Evolutionary conservation across 345 rosid species (phyloP).

Genomic region (Fremontodendron californicum): DNA sequence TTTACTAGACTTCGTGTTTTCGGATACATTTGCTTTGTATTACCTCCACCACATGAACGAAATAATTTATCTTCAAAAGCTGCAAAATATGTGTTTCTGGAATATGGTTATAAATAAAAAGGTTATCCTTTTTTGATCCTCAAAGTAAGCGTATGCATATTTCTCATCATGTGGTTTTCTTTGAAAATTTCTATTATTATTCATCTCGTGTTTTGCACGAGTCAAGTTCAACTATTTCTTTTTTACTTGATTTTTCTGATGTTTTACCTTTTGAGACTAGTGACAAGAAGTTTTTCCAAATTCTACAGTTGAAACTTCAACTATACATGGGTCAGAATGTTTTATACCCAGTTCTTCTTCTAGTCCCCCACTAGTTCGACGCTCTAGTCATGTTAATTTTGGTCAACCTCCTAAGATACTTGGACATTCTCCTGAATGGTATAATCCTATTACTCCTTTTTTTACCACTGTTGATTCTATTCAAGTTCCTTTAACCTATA

Average conservation of each 20-base stretch:
- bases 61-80: neutral
- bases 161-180: neutral
- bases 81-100: conserved; percentile 1
- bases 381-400: neutral
- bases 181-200: neutral
- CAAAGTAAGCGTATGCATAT: neutral
- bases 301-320: too few relatives aligned
- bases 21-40: neutral
- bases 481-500: neutral
- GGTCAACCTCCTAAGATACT: neutral
- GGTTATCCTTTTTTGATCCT: neutral
- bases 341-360: neutral
- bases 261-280: neutral
- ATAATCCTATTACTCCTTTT: too few relatives aligned
- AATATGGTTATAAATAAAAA: conserved; percentile 2
- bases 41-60: neutral
- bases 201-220: neutral
- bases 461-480: neutral
- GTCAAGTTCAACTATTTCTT: neutral
- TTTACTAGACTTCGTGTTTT: neutral
- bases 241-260: neutral
- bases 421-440: too few relatives aligned
- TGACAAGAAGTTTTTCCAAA: too few relatives aligned
- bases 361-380: too few relatives aligned
- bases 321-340: neutral